Conservation (phyloP, 1,139 yeast species). For the Candida sanyaensis region DNA sequence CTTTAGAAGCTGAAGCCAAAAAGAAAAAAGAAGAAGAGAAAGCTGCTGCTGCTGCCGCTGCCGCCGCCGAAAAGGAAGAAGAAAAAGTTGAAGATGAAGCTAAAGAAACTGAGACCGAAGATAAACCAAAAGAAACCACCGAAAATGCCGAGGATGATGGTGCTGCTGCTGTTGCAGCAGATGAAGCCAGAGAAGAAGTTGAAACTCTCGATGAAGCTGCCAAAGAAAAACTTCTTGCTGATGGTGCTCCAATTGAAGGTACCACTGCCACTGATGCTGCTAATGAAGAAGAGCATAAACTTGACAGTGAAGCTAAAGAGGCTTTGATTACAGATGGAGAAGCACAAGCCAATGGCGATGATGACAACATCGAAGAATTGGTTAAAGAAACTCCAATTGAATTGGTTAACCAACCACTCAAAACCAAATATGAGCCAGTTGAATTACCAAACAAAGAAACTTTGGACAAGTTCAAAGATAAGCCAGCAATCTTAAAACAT, state of each 20-base stretch:
- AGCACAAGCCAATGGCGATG: conserved; percentile 6
- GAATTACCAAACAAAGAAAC: conserved; percentile 38
- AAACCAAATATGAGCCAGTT: conserved; percentile 35
- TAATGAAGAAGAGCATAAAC: conserved; percentile 8
- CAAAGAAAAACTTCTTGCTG: conserved; percentile 7
- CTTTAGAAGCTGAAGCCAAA: conserved; percentile 36
- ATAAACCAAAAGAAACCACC: conserved; percentile 10
- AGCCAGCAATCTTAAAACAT: conserved; percentile 49
- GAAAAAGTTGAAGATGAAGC: conserved; percentile 14
- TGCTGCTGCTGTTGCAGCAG: neutral
- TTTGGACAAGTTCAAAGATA: conserved; percentile 45
- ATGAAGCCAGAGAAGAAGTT: conserved; percentile 13
- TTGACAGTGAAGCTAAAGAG: conserved; percentile 6
- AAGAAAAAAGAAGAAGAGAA: conserved; percentile 15
- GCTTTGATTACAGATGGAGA: neutral
- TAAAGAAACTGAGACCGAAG: conserved; percentile 9
- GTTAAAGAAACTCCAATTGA: conserved; percentile 36
- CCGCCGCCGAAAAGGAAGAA: conserved; percentile 19
- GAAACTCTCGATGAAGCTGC: conserved; percentile 13
- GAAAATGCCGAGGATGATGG: conserved; percentile 13
- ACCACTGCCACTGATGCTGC: conserved; percentile 10
- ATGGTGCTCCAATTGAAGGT: conserved; percentile 6
- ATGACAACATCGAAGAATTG: conserved; percentile 26
- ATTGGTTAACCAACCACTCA: conserved; percentile 29
- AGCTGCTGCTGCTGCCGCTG: conserved; percentile 20